Percentiles rank a stretch among this genome's conserved stretches.
phyloP scores from a whole-genome alignment of 768 basidiomycete species.

The Clitopilus hobsonii region DNA sequence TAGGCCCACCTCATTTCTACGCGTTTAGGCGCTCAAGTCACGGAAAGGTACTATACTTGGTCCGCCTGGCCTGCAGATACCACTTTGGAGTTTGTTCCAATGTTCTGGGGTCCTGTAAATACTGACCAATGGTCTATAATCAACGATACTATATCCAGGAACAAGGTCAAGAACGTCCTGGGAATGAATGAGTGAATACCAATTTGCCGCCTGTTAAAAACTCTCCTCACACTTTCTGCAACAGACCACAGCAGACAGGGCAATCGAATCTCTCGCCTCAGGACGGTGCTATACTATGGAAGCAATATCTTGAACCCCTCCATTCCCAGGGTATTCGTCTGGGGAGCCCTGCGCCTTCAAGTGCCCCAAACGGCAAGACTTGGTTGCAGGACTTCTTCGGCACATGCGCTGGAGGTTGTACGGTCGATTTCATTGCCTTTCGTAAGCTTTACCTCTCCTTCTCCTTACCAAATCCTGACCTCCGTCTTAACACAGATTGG shows the following conservation, averaged over 20 bases:
- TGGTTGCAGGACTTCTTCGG: conserved; percentile 52
- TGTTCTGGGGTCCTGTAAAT: conserved; percentile 46
- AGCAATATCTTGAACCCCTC: conserved; percentile 46
- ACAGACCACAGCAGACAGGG: conserved; percentile 16
- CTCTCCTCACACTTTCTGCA: conserved; percentile 1
- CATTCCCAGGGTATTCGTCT: conserved; percentile 38
- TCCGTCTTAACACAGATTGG: neutral
- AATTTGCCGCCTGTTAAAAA: too few species aligned
- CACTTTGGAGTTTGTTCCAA: conserved; percentile 48
- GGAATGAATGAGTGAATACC: conserved; percentile 50
- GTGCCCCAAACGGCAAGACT: conserved; percentile 44
- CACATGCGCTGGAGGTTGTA: conserved; percentile 43
- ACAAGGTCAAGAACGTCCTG: conserved; percentile 35
- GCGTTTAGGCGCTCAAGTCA: neutral
- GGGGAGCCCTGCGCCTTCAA: conserved; percentile 51
- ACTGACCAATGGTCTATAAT: conserved; percentile 37
- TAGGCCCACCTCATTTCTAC: neutral
- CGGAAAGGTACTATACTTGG: conserved; percentile 50
- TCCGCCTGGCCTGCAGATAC: conserved; percentile 27
- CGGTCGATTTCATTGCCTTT: conserved; percentile 52
- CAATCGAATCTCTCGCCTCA: conserved; percentile 49
- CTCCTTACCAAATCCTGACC: neutral
- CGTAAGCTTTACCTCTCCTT: conserved; percentile 29
- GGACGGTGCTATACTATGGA: conserved; percentile 49
- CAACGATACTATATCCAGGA: conserved; percentile 30